phyloP scores from a whole-genome alignment of 2,329 filamentous ascomycete genomes.

The Hymenoscyphus linearis region DNA sequence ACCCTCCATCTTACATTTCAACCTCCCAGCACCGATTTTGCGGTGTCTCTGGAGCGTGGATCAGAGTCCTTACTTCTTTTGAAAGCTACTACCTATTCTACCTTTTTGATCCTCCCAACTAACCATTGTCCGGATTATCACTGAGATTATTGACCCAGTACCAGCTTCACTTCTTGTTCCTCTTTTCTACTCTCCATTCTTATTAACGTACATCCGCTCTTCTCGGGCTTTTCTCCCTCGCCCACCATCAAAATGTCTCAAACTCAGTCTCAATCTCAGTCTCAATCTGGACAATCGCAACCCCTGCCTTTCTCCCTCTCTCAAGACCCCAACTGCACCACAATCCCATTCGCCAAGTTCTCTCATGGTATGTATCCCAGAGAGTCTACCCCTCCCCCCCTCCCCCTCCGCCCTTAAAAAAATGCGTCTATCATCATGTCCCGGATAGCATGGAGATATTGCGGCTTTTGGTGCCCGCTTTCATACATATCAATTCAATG shows the following conservation, averaged over 20 bases:
- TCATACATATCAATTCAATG: no score
- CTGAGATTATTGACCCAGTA: neutral
- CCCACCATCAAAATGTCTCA: neutral
- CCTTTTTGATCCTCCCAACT: constrained; percentile 4
- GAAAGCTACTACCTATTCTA: neutral
- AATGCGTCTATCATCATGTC: no score
- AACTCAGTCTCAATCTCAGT: constrained; percentile 9
- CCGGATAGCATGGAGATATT: no score
- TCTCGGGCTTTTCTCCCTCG: neutral
- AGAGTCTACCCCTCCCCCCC: no score
- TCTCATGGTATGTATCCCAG: constrained; percentile 19
- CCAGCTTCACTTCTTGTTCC: constrained; percentile 1
- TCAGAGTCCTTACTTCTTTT: neutral
- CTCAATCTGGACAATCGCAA: constrained; percentile 16
- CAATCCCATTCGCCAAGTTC: constrained; percentile 29
- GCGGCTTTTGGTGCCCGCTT: no score
- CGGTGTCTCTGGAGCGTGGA: neutral
- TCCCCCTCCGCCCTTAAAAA: no score
- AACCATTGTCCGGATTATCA: constrained; percentile 1
- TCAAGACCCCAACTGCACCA: constrained; percentile 16
- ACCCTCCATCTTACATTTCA: neutral
- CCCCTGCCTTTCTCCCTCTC: constrained; percentile 2
- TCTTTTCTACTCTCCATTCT: neutral
- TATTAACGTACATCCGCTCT: neutral
- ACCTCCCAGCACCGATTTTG: neutral